Conservation (phyloP, 1,284 basidiomycete genomes). For the Trichosporon faecale region DNA sequence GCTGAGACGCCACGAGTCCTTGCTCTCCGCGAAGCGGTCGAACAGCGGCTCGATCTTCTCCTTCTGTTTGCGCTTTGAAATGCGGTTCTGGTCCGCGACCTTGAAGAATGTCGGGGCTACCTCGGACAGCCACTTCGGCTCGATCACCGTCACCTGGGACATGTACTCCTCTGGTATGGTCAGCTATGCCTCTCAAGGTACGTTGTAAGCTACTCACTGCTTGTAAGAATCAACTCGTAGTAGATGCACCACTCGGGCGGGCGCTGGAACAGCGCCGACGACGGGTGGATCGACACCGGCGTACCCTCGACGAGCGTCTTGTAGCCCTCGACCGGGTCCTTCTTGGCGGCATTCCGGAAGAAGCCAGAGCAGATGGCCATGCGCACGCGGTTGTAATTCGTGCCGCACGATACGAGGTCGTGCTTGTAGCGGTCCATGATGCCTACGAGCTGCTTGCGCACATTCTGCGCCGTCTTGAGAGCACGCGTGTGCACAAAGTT, state of each 20-base stretch:
- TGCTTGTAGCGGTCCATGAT: slow-evolving; percentile 99
- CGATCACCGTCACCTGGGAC: slow-evolving; percentile 89
- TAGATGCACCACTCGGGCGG: slow-evolving; percentile 77
- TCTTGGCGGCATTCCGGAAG: slow-evolving; percentile 94
- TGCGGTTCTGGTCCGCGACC: slow-evolving; percentile 90
- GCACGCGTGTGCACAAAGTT: slow-evolving; percentile 97
- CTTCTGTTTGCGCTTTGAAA: slow-evolving; percentile 93
- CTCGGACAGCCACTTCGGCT: slow-evolving; percentile 98
- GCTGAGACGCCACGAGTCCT: slow-evolving; percentile 54
- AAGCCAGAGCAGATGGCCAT: slow-evolving; percentile 96
- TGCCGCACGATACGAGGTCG: slow-evolving; percentile 72
- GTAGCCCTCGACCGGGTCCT: slow-evolving; percentile 70
- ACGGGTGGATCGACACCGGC: slow-evolving; percentile 96
- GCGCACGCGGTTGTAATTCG: slow-evolving; percentile 88
- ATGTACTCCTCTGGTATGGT: slow-evolving; percentile 69
- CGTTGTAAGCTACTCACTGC: slow-evolving; percentile 52
- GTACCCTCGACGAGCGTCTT: slow-evolving; percentile 97
- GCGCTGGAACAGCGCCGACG: slow-evolving; percentile 93
- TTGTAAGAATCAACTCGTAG: slow-evolving; percentile 70
- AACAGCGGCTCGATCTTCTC: slow-evolving; percentile 88
- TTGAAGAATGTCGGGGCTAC: slow-evolving; percentile 95
- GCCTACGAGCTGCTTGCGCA: slow-evolving; percentile 91
- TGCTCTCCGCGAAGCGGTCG: slow-evolving; percentile 52
- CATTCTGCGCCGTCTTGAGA: slow-evolving; percentile 96
- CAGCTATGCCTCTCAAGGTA: slow-evolving; percentile 10